Base-by-base conservation (phyloP, 116 monocot species). In the Papilionanthe hybrid region DNA sequence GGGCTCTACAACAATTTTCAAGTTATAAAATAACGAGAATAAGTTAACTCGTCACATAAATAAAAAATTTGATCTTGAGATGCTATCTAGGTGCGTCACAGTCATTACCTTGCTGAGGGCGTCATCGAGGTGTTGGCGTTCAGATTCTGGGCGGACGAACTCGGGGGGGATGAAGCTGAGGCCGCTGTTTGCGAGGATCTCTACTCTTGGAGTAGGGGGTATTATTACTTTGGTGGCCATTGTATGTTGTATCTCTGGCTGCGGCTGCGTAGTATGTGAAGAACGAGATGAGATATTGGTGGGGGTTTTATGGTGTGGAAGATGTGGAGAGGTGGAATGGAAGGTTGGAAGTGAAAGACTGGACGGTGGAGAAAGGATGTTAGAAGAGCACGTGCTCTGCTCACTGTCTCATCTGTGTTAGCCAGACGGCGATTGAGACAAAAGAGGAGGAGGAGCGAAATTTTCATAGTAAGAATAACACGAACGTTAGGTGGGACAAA, bases 111-210 rank as follows among this genome's bases (percentile, higher is more conserved):
- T 79, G 49, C 89, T 90, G 15, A 96, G 58, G 3, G 91, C 90
- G 75, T 96, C 93, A 15, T 78, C 86, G 45, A 92, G 89, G 80
- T 75, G 44, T 32, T 79, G 28, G 0, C 92, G 90, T 79, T 96
- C 96, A 41, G 81, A 78, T 73, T 86, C 85, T 0, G 89, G 89
- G 0, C 95, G 89, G 44, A 95, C 77, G 88, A 91, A 93, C 79
- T 93, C 95, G n/a, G 76, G 9, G 19, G 95, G 95, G 53, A 95
- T 90, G 17, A 81, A 10, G 19, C 30, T 13, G 42, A 89, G 78
- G 30, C 87, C 82, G 71, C 84, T 90, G 15, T 37, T 72, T 0
- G 90, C 77, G 37, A 94, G 68, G 77, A 49, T 86, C 82, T 94
- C 92, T 7, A 94, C 94, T 77, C 94, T 80, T n/a, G 67, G 22